A percentile compares a stretch with the other conserved stretches of the same genome.
phyloP scores from a whole-genome alignment of 805 yeast genomes.

The Candida argentea region DNA sequence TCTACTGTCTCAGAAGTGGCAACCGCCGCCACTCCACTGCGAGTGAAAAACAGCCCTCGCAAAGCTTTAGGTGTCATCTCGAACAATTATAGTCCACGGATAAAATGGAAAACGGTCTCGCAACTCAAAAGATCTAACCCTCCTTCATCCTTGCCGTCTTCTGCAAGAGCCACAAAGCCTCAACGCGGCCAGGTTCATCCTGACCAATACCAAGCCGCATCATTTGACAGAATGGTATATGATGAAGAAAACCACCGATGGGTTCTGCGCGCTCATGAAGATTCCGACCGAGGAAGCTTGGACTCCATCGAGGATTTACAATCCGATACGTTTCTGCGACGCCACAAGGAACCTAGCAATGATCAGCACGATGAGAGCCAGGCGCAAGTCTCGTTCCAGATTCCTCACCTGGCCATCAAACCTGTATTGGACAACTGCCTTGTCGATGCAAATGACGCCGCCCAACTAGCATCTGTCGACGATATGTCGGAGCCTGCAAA shows the following conservation, averaged over 20 bases:
- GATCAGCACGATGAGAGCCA: slow-evolving; percentile 3
- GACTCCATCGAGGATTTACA: slow-evolving; percentile 30
- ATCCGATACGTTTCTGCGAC: slow-evolving; percentile 3
- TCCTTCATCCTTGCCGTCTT: too few species aligned
- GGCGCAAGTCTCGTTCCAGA: slow-evolving; percentile 32
- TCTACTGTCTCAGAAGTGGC: too few species aligned
- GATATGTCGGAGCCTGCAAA: slow-evolving; percentile 5
- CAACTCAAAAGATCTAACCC: too few species aligned
- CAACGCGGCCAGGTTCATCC: slow-evolving; percentile 27
- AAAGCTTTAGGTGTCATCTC: too few species aligned
- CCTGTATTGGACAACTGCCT: too few species aligned
- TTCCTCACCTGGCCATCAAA: slow-evolving; percentile 23
- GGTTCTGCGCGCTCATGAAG: slow-evolving; percentile 14
- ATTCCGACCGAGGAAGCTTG: slow-evolving; percentile 17
- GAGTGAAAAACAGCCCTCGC: too few species aligned
- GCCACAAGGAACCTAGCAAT: slow-evolving; percentile 1
- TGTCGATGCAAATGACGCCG: too few species aligned
- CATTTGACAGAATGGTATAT: slow-evolving; percentile 20
- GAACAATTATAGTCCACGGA: too few species aligned
- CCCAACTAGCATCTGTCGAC: too few species aligned
- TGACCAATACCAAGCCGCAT: slow-evolving; percentile 20
- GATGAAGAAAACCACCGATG: slow-evolving; percentile 13
- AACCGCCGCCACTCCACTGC: too few species aligned
- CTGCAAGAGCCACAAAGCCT: slow-evolving; percentile 3
- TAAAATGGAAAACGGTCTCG: slow-evolving; percentile 29